Evolutionary conservation across 163 green algal species (phyloP), one percentile per base, ranked within the genome.

Genomic region (Trebouxia gelatinosa): DNA sequence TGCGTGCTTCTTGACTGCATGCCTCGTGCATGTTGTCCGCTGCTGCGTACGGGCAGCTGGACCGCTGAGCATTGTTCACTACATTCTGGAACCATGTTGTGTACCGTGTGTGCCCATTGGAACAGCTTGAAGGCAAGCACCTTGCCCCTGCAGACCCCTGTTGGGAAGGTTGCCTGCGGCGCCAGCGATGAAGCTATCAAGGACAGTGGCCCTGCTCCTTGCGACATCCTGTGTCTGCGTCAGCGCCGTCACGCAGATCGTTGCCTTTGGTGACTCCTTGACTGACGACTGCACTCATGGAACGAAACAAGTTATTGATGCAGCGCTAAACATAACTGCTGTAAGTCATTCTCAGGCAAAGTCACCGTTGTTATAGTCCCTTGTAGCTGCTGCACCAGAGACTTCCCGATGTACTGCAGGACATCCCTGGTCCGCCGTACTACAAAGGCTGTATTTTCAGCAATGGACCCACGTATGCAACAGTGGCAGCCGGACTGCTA

Each of bases 381-480:
- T 54, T 9, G 9, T 54, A 9, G 13, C 13, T 9, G 43, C 43
- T 13, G 13, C 9, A 23, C 43, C 11, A 54, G 11, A 54, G 9
- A 9, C 43, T 23, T 54, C 43, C 13, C 11, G 13, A 54, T 54
- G 43, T 13, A 54, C 43, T 67, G 61, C 61, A 70, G 61, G 32
- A 32, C 2, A 48, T 29, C 34, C 61, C 61, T 43, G 61, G 61
- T 7, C 32, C 34, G 61, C 61, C 61, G 29, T 70, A 70, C 32
- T 70, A 48, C 32, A 46, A 70, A 4, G 61, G 61, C 32, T 46
- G 61, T 34, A 70, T 70, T 29, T 70, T 70, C 61, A 70, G 61
- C 61, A 70, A 19, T 26, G 61, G 61, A 38, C 32, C 32, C 19
- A 32, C 61, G 6, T 70, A 70, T 34, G 16, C 61, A 31, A 16